Evolutionary conservation across 2,329 filamentous ascomycete species (phyloP).

Genomic region (Trichoderma sp.): DNA sequence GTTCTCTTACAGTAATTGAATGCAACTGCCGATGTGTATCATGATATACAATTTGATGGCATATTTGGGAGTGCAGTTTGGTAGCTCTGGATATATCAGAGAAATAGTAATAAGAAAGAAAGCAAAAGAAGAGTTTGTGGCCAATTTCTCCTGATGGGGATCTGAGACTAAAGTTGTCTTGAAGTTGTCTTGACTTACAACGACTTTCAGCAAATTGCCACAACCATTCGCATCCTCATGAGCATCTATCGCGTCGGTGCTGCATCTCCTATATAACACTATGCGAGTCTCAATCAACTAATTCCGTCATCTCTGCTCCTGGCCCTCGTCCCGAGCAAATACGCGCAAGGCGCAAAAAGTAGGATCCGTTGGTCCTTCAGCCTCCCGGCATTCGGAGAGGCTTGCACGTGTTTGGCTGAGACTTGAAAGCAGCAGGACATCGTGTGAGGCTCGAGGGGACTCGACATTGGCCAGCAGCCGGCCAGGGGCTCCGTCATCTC

Average conservation of each 20-base stretch:
- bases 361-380: slow-evolving; percentile 9
- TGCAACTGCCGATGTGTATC: background rate
- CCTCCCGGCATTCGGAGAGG: slow-evolving; percentile 16
- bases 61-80: background rate
- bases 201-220: background rate
- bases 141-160: background rate
- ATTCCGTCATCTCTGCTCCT: background rate
- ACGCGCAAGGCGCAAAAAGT: slow-evolving; percentile 9
- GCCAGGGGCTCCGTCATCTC: background rate
- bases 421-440: background rate
- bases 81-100: background rate
- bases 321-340: background rate
- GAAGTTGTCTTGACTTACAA: background rate
- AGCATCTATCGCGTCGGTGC: background rate
- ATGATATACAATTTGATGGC: background rate
- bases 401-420: background rate
- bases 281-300: background rate
- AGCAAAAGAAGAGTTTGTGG: background rate
- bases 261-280: background rate
- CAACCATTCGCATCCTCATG: background rate
- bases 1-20: background rate
- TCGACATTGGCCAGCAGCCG: background rate
- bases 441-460: background rate
- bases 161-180: background rate
- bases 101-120: background rate